These are phyloP conservation scores for Ceriops tagal DNA, from an alignment of 345 rosid species.

Conservation along the genomic window DNA sequence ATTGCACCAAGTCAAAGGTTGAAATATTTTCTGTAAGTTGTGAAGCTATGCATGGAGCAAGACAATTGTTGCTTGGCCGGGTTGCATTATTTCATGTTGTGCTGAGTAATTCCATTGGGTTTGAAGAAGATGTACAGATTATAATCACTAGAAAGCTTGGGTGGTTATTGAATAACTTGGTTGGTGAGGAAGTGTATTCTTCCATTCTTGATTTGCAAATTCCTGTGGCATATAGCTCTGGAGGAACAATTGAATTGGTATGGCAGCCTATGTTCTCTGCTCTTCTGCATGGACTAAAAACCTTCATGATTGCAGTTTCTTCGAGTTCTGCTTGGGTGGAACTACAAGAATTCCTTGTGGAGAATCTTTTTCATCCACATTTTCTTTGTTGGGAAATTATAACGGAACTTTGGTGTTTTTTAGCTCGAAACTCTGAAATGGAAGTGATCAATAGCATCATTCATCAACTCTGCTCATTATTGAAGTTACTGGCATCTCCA, in stretches of 20 bases:
- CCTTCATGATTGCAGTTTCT: conserved; percentile 58
- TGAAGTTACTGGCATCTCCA: conserved; percentile 49
- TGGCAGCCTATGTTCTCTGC: conserved; percentile 71
- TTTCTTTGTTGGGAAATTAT: conserved; percentile 74
- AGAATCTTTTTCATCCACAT: conserved; percentile 84
- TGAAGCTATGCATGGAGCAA: conserved; percentile 38
- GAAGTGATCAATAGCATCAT: conserved; percentile 42
- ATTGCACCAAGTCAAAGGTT: conserved; percentile 30
- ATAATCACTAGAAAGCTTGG: conserved; percentile 51
- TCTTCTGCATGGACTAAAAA: conserved; percentile 62
- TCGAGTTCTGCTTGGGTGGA: conserved; percentile 66
- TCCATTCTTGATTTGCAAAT: conserved; percentile 58
- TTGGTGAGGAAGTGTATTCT: conserved; percentile 61
- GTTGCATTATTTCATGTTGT: conserved; percentile 50
- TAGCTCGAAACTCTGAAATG: conserved; percentile 56
- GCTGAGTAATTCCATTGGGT: conserved; percentile 49
- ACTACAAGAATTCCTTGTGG: conserved; percentile 54
- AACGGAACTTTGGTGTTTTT: conserved; percentile 82
- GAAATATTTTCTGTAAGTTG: conserved; percentile 46
- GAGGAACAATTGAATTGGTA: conserved; percentile 39
- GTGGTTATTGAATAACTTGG: conserved; percentile 60
- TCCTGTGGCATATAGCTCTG: conserved; percentile 54
- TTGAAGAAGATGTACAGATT: conserved; percentile 47
- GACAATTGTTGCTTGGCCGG: conserved; percentile 44
- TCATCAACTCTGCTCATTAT: conserved; percentile 48